Evolutionary conservation across 805 yeast species (phyloP), one percentile per base, ranked within the genome.

Genomic region (Millerago galiae): DNA sequence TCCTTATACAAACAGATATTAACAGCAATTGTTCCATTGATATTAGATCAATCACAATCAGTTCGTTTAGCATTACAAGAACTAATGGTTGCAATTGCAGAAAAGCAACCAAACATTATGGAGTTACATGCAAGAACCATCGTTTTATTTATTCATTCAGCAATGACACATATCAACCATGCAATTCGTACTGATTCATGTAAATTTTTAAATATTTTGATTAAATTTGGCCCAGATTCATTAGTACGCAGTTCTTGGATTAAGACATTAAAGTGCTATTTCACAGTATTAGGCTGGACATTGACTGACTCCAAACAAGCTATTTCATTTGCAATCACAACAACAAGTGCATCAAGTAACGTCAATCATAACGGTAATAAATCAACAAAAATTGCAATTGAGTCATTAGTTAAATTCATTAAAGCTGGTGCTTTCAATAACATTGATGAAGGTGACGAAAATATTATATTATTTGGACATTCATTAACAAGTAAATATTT

Each of bases 161-260:
- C 96, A 3, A 91, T 93, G 96, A 84, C 97, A 14, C 97, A 93
- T 59, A 83, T 93, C 33, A 74, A 74, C 26, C 80, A 88, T 1
- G 79, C 77, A 4, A 79, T 93, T 24, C 74, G 96, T 42, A 75
- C 77, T 35, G 89, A 85, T 46, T 78, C 95, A 2, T 76, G 91
- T 0, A 75, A 72, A 44, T 85, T 83, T 52, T 63, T 90, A 21
- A 68, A 71, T 32, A 68, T 80, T 3, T 58, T 89, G 41, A 59
- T 88, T n/a, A 67, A 71, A 35, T 63, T 71, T 42, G 75, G 80
- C 21, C 69, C 75, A 3, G 73, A 68, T 34, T 68, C 82, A 8
- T 61, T 86, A 11, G 75, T 79, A 7, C 71, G 81, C 40, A 68
- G 78, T 16, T 72, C 79, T 39, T 89, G 88, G 77, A 70, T 75